Percentiles rank a stretch among this genome's conserved stretches.
Conservation (phyloP, 805 yeast species). For the Metschnikowia rubicola region DNA sequence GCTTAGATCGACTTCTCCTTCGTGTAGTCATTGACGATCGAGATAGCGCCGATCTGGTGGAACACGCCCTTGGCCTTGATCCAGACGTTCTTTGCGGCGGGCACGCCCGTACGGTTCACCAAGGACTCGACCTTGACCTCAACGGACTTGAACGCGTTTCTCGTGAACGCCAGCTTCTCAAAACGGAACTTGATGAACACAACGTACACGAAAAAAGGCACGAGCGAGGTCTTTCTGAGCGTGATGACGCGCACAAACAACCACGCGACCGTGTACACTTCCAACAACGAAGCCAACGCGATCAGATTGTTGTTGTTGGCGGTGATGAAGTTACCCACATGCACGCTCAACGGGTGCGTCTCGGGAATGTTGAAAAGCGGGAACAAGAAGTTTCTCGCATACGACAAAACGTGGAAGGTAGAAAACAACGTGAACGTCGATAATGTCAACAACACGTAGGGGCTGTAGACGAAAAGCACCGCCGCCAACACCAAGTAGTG, state of each 20-base stretch:
- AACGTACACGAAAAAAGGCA: constrained; percentile 51
- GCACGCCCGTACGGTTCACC: constrained; percentile 26
- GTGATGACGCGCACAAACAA: constrained; percentile 50
- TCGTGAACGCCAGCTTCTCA: constrained; percentile 71
- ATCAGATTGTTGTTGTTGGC: constrained; percentile 36
- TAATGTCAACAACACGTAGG: constrained; percentile 57
- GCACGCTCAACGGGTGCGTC: constrained; percentile 34
- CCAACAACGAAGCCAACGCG: constrained; percentile 38
- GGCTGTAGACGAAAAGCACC: constrained; percentile 51
- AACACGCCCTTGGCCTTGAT: constrained; percentile 29
- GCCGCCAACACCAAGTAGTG: constrained; percentile 63
- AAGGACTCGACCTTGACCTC: constrained; percentile 50
- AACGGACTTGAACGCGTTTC: constrained; percentile 61
- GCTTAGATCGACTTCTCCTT: constrained; percentile 28
- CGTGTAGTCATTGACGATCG: constrained; percentile 34
- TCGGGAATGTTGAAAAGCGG: constrained; percentile 51
- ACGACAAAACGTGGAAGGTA: constrained; percentile 75
- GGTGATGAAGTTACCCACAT: constrained; percentile 33
- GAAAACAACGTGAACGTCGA: constrained; percentile 77
- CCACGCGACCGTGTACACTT: constrained; percentile 42
- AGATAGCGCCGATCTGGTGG: constrained; percentile 25
- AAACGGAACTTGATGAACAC: constrained; percentile 72
- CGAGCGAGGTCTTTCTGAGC: constrained; percentile 62
- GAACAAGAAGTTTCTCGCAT: constrained; percentile 58
- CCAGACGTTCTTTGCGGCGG: constrained; percentile 39